Evolutionary conservation across 495 filamentous ascomycete genomes (phyloP).

Genomic region (Aspergillus cristatus): DNA sequence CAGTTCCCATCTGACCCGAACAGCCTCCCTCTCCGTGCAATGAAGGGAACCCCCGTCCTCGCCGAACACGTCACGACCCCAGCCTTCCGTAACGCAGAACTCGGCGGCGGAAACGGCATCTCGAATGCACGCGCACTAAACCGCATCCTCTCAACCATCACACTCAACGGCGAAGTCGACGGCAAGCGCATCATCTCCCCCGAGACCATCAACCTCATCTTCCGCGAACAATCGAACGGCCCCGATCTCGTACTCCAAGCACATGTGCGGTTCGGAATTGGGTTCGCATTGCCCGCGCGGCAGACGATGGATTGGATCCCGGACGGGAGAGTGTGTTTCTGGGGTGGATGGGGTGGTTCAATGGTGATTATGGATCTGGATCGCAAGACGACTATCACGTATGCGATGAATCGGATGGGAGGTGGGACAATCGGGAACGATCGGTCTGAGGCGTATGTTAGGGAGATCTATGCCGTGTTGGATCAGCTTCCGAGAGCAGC

Average conservation of each 20-base stretch:
- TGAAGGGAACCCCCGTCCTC: conserved; percentile 4
- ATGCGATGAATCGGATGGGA: conserved; percentile 38
- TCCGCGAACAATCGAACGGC: conserved; percentile 27
- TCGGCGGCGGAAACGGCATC: conserved; percentile 24
- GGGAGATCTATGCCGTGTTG: conserved; percentile 26
- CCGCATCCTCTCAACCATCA: conserved; percentile 22
- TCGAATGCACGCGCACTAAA: conserved; percentile 25
- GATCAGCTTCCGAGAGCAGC: conserved; percentile 2
- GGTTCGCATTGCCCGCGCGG: conserved; percentile 18
- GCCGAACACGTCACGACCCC: conserved; percentile 5
- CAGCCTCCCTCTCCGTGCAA: conserved; percentile 9
- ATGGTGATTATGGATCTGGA: conserved; percentile 35
- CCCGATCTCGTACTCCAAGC: conserved; percentile 20
- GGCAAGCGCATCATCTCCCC: conserved; percentile 21
- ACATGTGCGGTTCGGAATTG: conserved; percentile 26
- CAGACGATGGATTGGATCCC: conserved; percentile 18
- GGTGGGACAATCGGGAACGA: conserved; percentile 18
- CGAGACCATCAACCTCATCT: conserved; percentile 24
- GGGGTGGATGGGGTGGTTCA: conserved; percentile 37
- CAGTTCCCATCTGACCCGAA: not conserved
- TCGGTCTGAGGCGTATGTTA: conserved; percentile 21
- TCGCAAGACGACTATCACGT: conserved; percentile 29
- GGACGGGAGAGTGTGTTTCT: conserved; percentile 26
- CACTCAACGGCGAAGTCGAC: conserved; percentile 20
- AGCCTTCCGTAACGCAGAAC: conserved; percentile 14